These are phyloP conservation scores for Clarkia xantiana DNA, from an alignment of 345 rosid species.

Conservation along the genomic window DNA sequence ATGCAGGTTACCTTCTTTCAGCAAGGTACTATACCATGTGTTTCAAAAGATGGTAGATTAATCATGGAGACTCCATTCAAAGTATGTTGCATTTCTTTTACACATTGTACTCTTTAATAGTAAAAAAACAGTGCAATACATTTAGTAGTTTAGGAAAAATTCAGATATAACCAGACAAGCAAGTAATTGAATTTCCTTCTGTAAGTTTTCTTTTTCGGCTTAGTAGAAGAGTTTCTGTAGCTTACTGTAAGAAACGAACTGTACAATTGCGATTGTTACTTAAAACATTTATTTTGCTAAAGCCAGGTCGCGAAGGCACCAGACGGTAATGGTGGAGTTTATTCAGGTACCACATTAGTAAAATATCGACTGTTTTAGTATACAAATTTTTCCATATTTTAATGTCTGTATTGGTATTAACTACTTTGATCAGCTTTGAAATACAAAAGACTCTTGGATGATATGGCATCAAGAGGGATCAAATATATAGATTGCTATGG, in stretches of 20 bases:
- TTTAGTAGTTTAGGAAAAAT: too few species aligned
- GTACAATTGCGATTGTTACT: not conserved
- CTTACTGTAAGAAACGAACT: not conserved
- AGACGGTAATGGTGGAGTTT: conserved; percentile 96
- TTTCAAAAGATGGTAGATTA: conserved; percentile 78
- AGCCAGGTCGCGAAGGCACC: conserved; percentile 89
- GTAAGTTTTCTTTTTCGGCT: not conserved
- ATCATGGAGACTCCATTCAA: conserved; percentile 89
- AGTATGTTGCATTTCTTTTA: conserved; percentile 17
- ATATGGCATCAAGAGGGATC: conserved; percentile 75
- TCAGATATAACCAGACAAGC: too few species aligned
- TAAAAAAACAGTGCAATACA: too few species aligned
- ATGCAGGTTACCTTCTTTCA: conserved; percentile 78
- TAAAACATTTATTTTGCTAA: not conserved
- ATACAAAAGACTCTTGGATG: conserved; percentile 65
- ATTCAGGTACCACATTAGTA: conserved; percentile 38
- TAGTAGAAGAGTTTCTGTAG: too few species aligned
- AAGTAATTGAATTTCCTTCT: too few species aligned
- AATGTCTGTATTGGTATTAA: conserved; percentile 5
- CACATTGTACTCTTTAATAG: too few species aligned
- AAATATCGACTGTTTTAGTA: not conserved
- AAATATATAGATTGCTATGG: conserved; percentile 90
- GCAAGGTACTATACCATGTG: conserved; percentile 91
- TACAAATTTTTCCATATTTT: not conserved
- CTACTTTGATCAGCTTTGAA: conserved; percentile 42